Evolutionary conservation across 2,329 filamentous ascomycete species (phyloP).

Genomic region (Bertia moriformis): DNA sequence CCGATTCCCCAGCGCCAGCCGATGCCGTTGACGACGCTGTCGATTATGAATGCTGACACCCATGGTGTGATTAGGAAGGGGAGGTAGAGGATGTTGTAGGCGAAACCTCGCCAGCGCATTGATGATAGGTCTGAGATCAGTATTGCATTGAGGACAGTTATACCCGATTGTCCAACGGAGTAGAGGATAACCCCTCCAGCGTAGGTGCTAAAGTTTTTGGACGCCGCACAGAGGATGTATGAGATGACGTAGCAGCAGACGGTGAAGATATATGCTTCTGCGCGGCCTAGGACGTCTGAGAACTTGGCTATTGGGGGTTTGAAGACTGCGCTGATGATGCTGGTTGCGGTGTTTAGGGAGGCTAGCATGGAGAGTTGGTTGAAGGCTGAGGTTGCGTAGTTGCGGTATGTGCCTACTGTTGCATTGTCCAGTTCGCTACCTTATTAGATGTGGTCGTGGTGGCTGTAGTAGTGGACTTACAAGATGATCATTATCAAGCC

Average conservation of each 20-base stretch:
- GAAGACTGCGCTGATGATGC: conserved; percentile 30
- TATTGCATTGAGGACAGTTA: conserved; percentile 46
- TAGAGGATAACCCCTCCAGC: conserved; percentile 42
- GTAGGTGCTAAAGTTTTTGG: conserved; percentile 33
- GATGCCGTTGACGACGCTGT: conserved; percentile 22
- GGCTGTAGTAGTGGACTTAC: conserved; percentile 4
- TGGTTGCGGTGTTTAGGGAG: conserved; percentile 13
- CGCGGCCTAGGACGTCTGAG: conserved; percentile 44
- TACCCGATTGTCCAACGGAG: conserved; percentile 38
- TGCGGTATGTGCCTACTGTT: conserved; percentile 13
- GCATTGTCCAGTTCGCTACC: conserved; percentile 13
- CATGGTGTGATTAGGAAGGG: conserved; percentile 42
- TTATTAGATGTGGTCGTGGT: too few species aligned
- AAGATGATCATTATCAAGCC: conserved; percentile 12
- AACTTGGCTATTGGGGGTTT: conserved; percentile 48
- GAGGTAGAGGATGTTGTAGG: conserved; percentile 30
- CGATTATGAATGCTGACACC: conserved; percentile 32
- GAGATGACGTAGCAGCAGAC: conserved; percentile 37
- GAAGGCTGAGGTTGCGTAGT: conserved; percentile 17
- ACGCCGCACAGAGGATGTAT: conserved; percentile 41
- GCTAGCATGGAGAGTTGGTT: conserved; percentile 13
- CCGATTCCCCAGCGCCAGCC: conserved; percentile 43
- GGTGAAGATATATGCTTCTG: conserved; percentile 41
- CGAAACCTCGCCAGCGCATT: conserved; percentile 31
- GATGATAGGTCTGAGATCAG: conserved; percentile 48